These are phyloP conservation scores for Sporothrix protearum DNA, from an alignment of 2,329 filamentous ascomycete species.

Conservation along the genomic window DNA sequence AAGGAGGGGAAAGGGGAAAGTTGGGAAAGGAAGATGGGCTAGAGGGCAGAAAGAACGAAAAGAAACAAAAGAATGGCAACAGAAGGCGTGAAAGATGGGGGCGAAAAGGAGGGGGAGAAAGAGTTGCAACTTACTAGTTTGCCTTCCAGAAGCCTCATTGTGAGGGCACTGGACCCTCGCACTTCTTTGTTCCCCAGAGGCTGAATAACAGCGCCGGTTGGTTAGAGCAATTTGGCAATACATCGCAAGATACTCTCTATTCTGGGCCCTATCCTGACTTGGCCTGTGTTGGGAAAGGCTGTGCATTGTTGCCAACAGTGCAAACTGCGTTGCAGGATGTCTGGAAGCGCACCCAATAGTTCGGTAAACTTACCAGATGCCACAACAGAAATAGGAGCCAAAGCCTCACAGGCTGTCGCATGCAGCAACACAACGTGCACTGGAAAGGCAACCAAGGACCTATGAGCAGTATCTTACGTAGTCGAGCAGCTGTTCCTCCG, in stretches of 20 bases:
- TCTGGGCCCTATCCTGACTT: neutral
- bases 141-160: neutral
- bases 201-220: neutral
- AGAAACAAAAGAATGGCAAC: neutral
- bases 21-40: too few relatives aligned
- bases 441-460: too few relatives aligned
- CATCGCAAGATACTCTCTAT: too few relatives aligned
- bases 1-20: neutral
- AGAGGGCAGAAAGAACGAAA: neutral
- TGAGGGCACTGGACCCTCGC: neutral
- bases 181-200: neutral
- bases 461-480: too few relatives aligned
- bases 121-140: neutral
- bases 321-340: neutral
- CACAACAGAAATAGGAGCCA: neutral
- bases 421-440: too few relatives aligned
- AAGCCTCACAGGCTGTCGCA: neutral
- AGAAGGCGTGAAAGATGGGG: neutral
- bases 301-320: neutral
- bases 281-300: neutral
- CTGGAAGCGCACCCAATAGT: neutral
- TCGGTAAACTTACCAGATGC: neutral
- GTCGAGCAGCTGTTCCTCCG: too few relatives aligned
- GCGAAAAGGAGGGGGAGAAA: conserved; percentile 1
- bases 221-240: neutral